Conservation (phyloP, 2,329 filamentous ascomycete species). For the Penicillium oxalicum region DNA sequence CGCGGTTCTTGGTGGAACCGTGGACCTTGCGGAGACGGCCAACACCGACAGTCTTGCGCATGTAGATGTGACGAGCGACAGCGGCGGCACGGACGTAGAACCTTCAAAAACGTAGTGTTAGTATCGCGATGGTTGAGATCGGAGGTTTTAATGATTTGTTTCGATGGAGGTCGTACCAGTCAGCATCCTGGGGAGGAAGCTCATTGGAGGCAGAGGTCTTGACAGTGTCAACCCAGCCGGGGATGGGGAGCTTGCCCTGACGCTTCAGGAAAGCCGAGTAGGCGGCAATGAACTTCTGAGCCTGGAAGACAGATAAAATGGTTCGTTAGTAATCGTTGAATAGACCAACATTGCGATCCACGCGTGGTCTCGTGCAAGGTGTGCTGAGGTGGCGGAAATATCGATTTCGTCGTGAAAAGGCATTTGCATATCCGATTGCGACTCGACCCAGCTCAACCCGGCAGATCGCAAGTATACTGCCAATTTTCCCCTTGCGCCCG, state of each 20-base stretch:
- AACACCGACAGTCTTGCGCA: slow-evolving; percentile 98
- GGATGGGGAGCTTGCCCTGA: slow-evolving; percentile 65
- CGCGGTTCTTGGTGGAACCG: slow-evolving; percentile 96
- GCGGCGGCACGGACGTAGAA: slow-evolving; percentile 83
- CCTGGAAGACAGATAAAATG: slow-evolving; percentile 35
- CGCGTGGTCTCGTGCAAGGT: slow-evolving; percentile 9
- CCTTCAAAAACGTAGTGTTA: slow-evolving; percentile 32
- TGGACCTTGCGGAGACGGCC: slow-evolving; percentile 95
- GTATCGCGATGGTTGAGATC: neutral
- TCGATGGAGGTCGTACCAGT: slow-evolving; percentile 70
- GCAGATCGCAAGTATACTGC: slow-evolving; percentile 1
- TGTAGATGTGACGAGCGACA: slow-evolving; percentile 96
- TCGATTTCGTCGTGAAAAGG: slow-evolving; percentile 16
- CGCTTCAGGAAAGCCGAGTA: slow-evolving; percentile 67
- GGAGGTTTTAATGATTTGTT: neutral
- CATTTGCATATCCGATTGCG: slow-evolving; percentile 12
- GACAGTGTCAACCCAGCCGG: slow-evolving; percentile 88
- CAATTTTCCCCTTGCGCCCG: neutral
- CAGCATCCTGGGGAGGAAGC: slow-evolving; percentile 94
- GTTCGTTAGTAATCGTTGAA: slow-evolving; percentile 13
- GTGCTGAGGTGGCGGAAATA: slow-evolving; percentile 13
- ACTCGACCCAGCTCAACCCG: neutral
- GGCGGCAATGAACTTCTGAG: slow-evolving; percentile 62
- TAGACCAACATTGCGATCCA: slow-evolving; percentile 4
- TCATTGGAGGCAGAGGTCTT: slow-evolving; percentile 97